Percentiles rank a stretch among this genome's conserved stretches.
Conservation (phyloP, 768 basidiomycete genomes). For the Galerina sulciceps region DNA sequence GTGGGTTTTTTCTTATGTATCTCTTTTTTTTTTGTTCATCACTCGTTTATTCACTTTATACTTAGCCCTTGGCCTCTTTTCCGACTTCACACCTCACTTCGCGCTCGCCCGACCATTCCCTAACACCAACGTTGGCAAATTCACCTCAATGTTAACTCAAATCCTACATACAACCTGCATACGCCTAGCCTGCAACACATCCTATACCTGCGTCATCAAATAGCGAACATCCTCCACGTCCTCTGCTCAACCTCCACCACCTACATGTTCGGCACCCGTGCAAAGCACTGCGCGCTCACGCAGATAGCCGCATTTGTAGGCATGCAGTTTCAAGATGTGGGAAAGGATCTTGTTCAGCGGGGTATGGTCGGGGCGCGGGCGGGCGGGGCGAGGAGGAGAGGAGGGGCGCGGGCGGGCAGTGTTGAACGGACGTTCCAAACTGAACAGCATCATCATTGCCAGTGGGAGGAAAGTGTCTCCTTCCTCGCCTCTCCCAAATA, state of each 20-base stretch:
- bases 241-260: conserved; percentile 74
- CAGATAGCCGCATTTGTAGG: conserved; percentile 68
- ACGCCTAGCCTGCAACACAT: conserved; percentile 47
- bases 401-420: background rate
- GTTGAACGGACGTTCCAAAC: background rate
- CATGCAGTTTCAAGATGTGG: conserved; percentile 52
- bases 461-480: background rate
- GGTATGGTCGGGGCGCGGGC: no score
- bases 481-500: background rate
- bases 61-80: conserved; percentile 1
- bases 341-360: conserved; percentile 60
- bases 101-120: background rate
- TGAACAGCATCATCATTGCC: background rate
- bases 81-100: background rate
- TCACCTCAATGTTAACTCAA: background rate
- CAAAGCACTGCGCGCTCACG: conserved; percentile 64
- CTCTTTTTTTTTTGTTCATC: conserved; percentile 7
- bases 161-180: background rate
- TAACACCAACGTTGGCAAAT: background rate
- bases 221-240: conserved; percentile 71
- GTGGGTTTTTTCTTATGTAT: conserved; percentile 47
- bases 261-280: conserved; percentile 71
- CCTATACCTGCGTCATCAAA: conserved; percentile 63
- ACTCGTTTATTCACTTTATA: background rate
- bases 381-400: background rate